Evolutionary conservation across 768 basidiomycete genomes (phyloP).

Genomic region (Tephrocybe sp.): DNA sequence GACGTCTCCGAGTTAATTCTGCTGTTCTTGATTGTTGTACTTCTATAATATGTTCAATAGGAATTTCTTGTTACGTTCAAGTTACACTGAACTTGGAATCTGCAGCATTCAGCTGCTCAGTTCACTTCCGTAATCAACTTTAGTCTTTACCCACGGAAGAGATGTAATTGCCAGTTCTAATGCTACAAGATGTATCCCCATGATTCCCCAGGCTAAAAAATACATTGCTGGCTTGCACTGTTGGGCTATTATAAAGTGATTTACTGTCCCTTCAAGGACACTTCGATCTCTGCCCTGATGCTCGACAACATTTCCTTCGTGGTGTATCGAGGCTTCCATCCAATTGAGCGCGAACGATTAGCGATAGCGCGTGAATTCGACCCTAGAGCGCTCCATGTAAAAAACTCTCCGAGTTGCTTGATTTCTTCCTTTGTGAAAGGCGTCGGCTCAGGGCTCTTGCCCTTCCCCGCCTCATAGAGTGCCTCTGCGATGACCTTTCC

Average conservation of each 20-base stretch:
- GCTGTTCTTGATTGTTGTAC: neutral
- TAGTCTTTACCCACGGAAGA: no score
- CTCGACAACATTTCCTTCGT: conserved; percentile 38
- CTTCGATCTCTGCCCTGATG: conserved; percentile 37
- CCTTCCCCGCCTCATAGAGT: conserved; percentile 34
- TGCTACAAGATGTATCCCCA: no score
- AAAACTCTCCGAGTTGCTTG: conserved; percentile 31
- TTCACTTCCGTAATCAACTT: no score
- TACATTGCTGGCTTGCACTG: neutral
- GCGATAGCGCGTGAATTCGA: conserved; percentile 35
- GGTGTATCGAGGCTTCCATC: conserved; percentile 42
- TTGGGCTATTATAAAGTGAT: neutral
- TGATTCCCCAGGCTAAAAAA: no score
- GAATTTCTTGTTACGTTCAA: neutral
- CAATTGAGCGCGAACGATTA: conserved; percentile 33
- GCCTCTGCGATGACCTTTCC: conserved; percentile 35
- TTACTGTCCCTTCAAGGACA: conserved; percentile 8
- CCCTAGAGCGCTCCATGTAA: conserved; percentile 23
- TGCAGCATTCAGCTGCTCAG: no score
- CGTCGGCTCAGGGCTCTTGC: conserved; percentile 34
- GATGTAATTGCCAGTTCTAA: no score
- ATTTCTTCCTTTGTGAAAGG: conserved; percentile 43
- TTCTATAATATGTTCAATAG: neutral
- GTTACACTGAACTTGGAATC: neutral
- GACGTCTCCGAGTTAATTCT: no score